Percentiles rank a stretch among this genome's conserved stretches.
phyloP scores from a whole-genome alignment of 2,329 filamentous ascomycete genomes.

The Meredithiella fracta region DNA sequence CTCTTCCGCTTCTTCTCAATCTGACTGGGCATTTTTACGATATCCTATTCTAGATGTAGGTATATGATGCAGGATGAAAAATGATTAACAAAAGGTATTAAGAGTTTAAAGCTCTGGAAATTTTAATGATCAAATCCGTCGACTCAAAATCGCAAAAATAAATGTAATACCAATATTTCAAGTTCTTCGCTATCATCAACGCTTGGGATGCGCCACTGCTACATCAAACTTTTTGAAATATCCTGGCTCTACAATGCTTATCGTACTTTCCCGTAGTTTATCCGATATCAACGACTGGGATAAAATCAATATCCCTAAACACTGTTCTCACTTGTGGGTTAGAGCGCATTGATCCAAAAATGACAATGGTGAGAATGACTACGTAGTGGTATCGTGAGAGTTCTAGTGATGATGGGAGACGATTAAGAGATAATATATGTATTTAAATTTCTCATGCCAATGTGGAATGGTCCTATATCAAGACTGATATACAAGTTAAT shows the following conservation, averaged over 20 bases:
- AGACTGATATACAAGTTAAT: too few species aligned
- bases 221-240: slow-evolving; percentile 17
- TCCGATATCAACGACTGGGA: slow-evolving; percentile 6
- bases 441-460: too few species aligned
- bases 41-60: neutral
- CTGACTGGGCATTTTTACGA: slow-evolving; percentile 20
- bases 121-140: neutral
- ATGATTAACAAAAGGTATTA: neutral
- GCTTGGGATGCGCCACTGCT: slow-evolving; percentile 9
- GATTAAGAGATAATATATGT: neutral
- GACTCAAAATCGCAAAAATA: too few species aligned
- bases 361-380: neutral
- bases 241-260: slow-evolving; percentile 10
- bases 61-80: neutral
- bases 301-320: neutral
- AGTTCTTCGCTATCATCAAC: neutral
- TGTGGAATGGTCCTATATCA: too few species aligned
- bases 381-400: too few species aligned
- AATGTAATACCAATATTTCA: neutral
- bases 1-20: slow-evolving; percentile 38
- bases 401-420: neutral
- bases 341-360: too few species aligned
- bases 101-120: neutral
- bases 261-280: slow-evolving; percentile 8
- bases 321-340: neutral